Evolutionary conservation across 495 filamentous ascomycete genomes (phyloP).

Genomic region (Penicillium taxi): DNA sequence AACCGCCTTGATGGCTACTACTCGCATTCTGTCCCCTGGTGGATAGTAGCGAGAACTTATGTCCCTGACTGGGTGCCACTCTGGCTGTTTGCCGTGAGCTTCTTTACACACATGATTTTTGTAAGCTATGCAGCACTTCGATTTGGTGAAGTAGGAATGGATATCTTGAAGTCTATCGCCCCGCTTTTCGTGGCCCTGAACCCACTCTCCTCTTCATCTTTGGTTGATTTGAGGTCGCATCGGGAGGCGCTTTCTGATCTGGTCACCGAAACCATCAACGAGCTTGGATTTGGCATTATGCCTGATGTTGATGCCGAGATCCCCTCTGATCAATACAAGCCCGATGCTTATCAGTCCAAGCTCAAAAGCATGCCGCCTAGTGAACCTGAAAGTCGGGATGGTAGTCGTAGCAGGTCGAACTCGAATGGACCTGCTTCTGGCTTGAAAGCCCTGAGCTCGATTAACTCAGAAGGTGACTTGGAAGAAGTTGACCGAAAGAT

Average conservation of each 20-base stretch:
- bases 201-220: conserved; percentile 65
- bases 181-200: conserved; percentile 72
- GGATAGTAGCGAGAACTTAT: conserved; percentile 31
- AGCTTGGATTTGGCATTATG: conserved; percentile 81
- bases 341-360: conserved; percentile 26
- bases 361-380: conserved; percentile 24
- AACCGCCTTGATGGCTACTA: conserved; percentile 65
- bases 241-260: conserved; percentile 62
- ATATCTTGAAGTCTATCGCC: conserved; percentile 81
- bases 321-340: conserved; percentile 46
- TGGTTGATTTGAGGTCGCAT: conserved; percentile 60
- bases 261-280: conserved; percentile 80
- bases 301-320: conserved; percentile 78
- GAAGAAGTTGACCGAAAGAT: conserved; percentile 76
- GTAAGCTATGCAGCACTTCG: conserved; percentile 84
- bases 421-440: conserved; percentile 43
- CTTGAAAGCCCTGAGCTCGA: conserved; percentile 53
- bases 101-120: conserved; percentile 65
- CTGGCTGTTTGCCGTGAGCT: conserved; percentile 55
- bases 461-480: conserved; percentile 62
- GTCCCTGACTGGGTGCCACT: conserved; percentile 66
- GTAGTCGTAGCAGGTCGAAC: conserved; percentile 54
- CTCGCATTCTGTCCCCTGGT: conserved; percentile 21
- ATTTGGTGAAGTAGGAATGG: conserved; percentile 90
- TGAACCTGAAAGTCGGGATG: conserved; percentile 46